Conservation (phyloP, 495 filamentous ascomycete genomes). For the Talaromyces proteolyticus region DNA sequence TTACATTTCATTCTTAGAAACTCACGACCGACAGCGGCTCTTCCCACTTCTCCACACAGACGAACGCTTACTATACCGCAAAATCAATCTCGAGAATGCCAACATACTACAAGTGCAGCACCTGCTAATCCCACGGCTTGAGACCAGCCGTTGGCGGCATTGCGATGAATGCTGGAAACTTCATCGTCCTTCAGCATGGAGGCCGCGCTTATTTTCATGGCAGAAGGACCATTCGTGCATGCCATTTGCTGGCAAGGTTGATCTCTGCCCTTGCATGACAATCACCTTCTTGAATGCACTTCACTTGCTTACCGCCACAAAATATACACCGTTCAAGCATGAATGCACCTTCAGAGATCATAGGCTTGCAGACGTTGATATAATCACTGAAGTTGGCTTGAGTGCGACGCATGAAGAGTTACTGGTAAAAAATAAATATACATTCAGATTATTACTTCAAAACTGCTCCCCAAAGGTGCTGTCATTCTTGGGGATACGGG, state of each 20-base stretch:
- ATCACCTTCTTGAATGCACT: slow-evolving; percentile 6
- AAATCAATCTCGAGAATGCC: neutral
- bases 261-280: slow-evolving; percentile 11
- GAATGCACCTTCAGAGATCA: neutral
- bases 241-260: slow-evolving; percentile 16
- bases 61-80: neutral
- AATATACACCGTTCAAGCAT: neutral
- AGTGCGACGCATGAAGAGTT: neutral
- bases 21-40: neutral
- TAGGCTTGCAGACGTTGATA: neutral
- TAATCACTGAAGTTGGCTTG: neutral
- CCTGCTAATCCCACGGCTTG: neutral
- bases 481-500: neutral
- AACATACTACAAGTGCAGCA: neutral
- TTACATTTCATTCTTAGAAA: neutral
- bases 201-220: neutral
- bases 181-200: neutral
- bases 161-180: neutral
- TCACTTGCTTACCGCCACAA: neutral
- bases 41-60: neutral
- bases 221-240: neutral
- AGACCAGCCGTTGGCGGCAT: neutral
- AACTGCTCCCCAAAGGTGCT: neutral
- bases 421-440: neutral
- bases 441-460: neutral